phyloP scores from a whole-genome alignment of 768 basidiomycete genomes.

The Tylopilus subfusipes region DNA sequence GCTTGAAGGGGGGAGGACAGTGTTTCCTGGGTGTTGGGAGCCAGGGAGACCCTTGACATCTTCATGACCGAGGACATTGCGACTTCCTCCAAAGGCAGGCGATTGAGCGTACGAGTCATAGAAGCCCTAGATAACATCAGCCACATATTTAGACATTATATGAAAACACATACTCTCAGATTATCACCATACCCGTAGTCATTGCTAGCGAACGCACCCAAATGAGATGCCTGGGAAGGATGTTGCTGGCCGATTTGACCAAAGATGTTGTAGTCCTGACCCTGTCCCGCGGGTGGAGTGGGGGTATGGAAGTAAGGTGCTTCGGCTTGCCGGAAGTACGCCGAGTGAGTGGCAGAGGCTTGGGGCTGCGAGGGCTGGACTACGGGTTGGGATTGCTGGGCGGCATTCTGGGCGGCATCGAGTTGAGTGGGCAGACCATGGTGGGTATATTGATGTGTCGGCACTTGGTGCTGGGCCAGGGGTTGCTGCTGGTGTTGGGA shows the following conservation, averaged over 20 bases:
- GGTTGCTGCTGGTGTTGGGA: slow-evolving; percentile 34
- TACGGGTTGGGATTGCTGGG: slow-evolving; percentile 43
- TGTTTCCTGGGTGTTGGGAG: slow-evolving; percentile 50
- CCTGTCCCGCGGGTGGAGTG: slow-evolving; percentile 67
- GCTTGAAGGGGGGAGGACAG: slow-evolving; percentile 49
- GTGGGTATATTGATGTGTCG: slow-evolving; percentile 53
- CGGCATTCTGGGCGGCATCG: slow-evolving; percentile 49
- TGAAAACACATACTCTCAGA: slow-evolving; percentile 50
- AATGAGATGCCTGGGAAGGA: slow-evolving; percentile 46
- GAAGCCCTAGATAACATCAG: slow-evolving; percentile 51
- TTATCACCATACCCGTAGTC: slow-evolving; percentile 71
- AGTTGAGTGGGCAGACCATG: slow-evolving; percentile 62
- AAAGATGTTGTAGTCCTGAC: slow-evolving; percentile 61
- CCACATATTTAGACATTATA: not conserved
- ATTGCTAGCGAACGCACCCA: slow-evolving; percentile 52
- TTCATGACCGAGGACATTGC: slow-evolving; percentile 67
- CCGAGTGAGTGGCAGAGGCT: slow-evolving; percentile 58
- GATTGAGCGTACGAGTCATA: slow-evolving; percentile 74
- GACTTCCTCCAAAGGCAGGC: slow-evolving; percentile 53
- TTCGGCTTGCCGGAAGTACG: slow-evolving; percentile 69
- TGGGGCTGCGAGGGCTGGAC: slow-evolving; percentile 35
- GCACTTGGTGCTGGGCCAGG: slow-evolving; percentile 36
- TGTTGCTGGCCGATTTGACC: slow-evolving; percentile 61
- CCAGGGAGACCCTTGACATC: slow-evolving; percentile 69
- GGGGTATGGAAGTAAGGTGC: slow-evolving; percentile 74